phyloP scores from a whole-genome alignment of 1,284 basidiomycete species.

The Cryptococcus sp. region DNA sequence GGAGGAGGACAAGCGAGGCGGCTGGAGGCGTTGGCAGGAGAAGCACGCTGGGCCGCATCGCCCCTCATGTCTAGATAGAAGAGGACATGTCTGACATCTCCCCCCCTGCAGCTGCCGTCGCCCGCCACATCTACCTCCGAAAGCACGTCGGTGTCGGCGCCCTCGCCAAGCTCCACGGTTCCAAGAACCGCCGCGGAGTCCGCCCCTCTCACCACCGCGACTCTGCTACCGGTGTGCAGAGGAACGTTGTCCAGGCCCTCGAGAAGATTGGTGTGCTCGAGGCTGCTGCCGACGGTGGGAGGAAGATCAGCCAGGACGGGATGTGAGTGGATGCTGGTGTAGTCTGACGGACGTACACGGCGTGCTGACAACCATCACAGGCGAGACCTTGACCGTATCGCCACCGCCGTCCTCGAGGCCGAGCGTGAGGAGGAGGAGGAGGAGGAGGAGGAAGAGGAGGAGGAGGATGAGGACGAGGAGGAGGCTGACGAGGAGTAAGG shows the following conservation, averaged over 20 bases:
- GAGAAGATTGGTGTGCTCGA: slow-evolving; percentile 99
- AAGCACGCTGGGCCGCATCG: neutral
- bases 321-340: slow-evolving; percentile 52
- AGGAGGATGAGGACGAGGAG: slow-evolving; percentile 63
- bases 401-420: slow-evolving; percentile 89
- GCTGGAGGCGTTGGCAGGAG: neutral
- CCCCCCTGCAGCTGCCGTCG: slow-evolving; percentile 71
- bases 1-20: neutral
- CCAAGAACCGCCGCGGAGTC: slow-evolving; percentile 90
- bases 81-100: neutral
- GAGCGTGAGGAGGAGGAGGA: slow-evolving; percentile 79
- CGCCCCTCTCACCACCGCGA: slow-evolving; percentile 91
- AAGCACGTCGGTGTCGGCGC: slow-evolving; percentile 97
- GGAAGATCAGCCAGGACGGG: slow-evolving; percentile 95
- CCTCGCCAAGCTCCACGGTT: slow-evolving; percentile 94
- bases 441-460: slow-evolving; percentile 81
- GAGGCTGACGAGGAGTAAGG: slow-evolving; percentile 50
- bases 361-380: slow-evolving; percentile 22
- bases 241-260: slow-evolving; percentile 89
- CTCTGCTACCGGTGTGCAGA: slow-evolving; percentile 81
- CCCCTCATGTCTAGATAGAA: neutral
- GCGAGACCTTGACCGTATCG: slow-evolving; percentile 97
- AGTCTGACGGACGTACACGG: neutral
- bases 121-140: slow-evolving; percentile 99
- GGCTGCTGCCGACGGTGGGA: slow-evolving; percentile 87